Conservation (phyloP, 2,329 filamentous ascomycete species). For the Fusarium sp. region DNA sequence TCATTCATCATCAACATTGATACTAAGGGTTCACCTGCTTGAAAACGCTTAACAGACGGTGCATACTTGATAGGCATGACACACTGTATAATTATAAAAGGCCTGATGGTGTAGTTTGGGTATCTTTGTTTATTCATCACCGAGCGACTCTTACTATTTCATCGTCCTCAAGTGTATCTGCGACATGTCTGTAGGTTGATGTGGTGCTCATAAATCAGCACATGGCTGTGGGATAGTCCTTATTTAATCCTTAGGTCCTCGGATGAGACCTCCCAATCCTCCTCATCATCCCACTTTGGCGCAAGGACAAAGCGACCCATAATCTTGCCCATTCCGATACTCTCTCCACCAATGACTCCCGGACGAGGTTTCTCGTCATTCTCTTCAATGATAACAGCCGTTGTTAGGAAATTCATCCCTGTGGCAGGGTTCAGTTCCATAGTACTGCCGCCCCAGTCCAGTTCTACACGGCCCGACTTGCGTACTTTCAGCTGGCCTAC, state of each 20-base stretch:
- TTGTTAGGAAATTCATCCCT: slow-evolving; percentile 65
- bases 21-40: neutral
- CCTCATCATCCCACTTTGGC: slow-evolving; percentile 66
- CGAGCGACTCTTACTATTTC: neutral
- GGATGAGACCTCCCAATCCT: slow-evolving; percentile 61
- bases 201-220: neutral
- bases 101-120: slow-evolving; percentile 6
- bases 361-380: slow-evolving; percentile 60
- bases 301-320: slow-evolving; percentile 70
- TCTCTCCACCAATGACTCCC: slow-evolving; percentile 57
- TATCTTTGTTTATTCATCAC: slow-evolving; percentile 18
- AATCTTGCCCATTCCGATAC: slow-evolving; percentile 70
- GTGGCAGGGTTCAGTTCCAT: slow-evolving; percentile 62
- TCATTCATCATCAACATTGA: neutral
- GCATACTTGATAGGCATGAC: neutral
- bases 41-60: neutral
- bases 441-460: slow-evolving; percentile 69
- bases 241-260: slow-evolving; percentile 45
- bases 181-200: neutral
- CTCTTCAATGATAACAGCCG: slow-evolving; percentile 68
- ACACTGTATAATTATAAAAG: neutral
- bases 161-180: neutral
- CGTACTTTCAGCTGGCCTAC: slow-evolving; percentile 69
- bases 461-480: slow-evolving; percentile 68
- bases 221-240: neutral